Base-by-base conservation (phyloP, 176 grass and related monocot genomes). In the Saccharum spontaneum region DNA sequence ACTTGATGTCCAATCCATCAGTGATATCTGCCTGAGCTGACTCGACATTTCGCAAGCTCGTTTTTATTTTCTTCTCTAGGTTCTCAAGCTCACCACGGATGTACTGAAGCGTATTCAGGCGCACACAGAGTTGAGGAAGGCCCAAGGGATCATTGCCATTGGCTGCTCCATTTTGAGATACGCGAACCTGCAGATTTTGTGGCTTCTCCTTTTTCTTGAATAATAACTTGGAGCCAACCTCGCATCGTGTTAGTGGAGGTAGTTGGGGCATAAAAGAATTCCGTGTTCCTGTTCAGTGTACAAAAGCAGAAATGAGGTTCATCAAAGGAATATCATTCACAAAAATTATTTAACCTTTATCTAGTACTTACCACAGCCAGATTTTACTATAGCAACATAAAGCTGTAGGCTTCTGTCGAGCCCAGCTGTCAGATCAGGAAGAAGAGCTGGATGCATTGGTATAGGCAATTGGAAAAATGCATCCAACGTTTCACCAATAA, bases 151-250 rank as follows among this genome's bases (percentile, higher is more conserved):
- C 88, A 86, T 34, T 70, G 72, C 89, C 90, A 85, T 98, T 94
- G 33, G 81, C 69, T 73, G 87, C 83, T 83, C 84, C 87, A 79
- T 93, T 94, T 69, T 95, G 97, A 7, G 93, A 81, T 79, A 52
- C 84, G 7, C 91, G 85, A 86, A 89, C 91, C 83, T 87, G 91
- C 30, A 84, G 88, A 86, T 86, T 94, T 63, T 92, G 95, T 17
- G 93, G 88, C 45, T 87, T 86, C 59, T 98, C 94, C 65, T 98
- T 94, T 86, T 94, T 98, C 92, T 98, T 98, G 78, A 92, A 95
- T 74, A 89, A 89, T 41, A 85, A 87, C 74, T 95, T 98, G 18
- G 97, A 98, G 75, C 97, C 97, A 83, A 98, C 88, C 84, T 98
- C 97, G 9, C 97, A 98, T 77, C 97, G 82, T 0, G 97, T 98